Evolutionary conservation across 2,329 filamentous ascomycete genomes (phyloP).

Genomic region (Keithomyces neogunnii): DNA sequence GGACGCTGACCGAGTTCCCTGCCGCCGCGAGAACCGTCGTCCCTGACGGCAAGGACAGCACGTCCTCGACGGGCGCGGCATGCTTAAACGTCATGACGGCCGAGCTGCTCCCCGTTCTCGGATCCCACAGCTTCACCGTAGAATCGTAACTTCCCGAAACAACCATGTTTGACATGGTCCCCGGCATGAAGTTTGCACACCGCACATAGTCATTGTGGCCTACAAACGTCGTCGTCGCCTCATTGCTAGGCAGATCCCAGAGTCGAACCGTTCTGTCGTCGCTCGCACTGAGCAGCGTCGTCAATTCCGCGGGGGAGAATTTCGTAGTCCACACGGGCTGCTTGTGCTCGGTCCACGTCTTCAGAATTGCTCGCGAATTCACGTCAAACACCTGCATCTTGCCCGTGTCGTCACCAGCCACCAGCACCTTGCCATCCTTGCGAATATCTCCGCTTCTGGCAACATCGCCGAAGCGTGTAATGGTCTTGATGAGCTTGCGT

Average conservation of each 20-base stretch:
- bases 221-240: conserved; percentile 66
- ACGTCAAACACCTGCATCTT: conserved; percentile 94
- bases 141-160: conserved; percentile 92
- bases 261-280: conserved; percentile 89
- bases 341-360: conserved; percentile 91
- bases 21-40: conserved; percentile 80
- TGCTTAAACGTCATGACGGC: conserved; percentile 93
- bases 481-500: conserved; percentile 85
- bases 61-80: conserved; percentile 75
- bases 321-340: conserved; percentile 88
- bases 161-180: conserved; percentile 61
- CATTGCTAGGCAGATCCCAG: conserved; percentile 84
- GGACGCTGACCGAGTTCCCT: conserved; percentile 78
- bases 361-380: conserved; percentile 77
- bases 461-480: conserved; percentile 86
- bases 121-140: conserved; percentile 90
- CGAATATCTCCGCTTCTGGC: conserved; percentile 85
- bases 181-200: conserved; percentile 76
- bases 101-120: conserved; percentile 56
- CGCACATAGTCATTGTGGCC: conserved; percentile 93
- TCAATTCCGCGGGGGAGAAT: conserved; percentile 86
- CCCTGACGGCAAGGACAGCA: conserved; percentile 80
- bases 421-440: conserved; percentile 77
- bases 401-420: conserved; percentile 86
- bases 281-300: conserved; percentile 77